Evolutionary conservation across 2,329 filamentous ascomycete genomes (phyloP), one percentile per base, ranked within the genome.

Genomic region (Aspergillus arachidicola): DNA sequence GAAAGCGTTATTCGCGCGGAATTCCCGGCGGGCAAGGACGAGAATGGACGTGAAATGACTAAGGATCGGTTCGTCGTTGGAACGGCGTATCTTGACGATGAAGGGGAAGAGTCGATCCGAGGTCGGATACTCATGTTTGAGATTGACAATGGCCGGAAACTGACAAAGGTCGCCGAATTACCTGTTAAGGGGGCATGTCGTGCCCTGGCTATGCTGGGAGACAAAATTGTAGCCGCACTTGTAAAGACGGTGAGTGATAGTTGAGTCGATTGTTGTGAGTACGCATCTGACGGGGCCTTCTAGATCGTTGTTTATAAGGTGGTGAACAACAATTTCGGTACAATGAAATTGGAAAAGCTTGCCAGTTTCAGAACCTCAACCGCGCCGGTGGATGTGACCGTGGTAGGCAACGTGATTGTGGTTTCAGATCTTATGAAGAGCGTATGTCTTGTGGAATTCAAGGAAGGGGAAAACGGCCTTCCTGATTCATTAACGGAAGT

Each of bases 381-480:
- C 0, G 91, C 92, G 36, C 94, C 95, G 0, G 87, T 96, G 19
- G 92, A 94, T 68, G 76, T 98, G 7, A 88, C 89, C 11, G 85
- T 97, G 16, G 86, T 87, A 1, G 91, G 86, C 1, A 89, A 90
- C 68, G 83, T 87, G 28, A 94, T 99, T 66, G 92, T 91, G 0
- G 89, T 98, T 11, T 91, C 90, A 0, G 95, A 99, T 73, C 81
- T 99, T 53, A 97, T 97, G 91, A 97, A 98, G 79, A 96, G 92
- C 1, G 83, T 96, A 28, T 89, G 91, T 1, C 81, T 98, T 6
- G 82, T 97, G 10, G 84, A 95, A 73, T 95, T 90, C 73, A 81
- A 84, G 0, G 84, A 84, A 3, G 85, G 87, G 2, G 76, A 83
- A 26, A 79, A 86, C 3, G 87, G 85, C 0, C 77, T 85, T n/a